These are phyloP conservation scores for Lepidium sativum DNA, from an alignment of 345 rosid genomes.

Conservation along the genomic window DNA sequence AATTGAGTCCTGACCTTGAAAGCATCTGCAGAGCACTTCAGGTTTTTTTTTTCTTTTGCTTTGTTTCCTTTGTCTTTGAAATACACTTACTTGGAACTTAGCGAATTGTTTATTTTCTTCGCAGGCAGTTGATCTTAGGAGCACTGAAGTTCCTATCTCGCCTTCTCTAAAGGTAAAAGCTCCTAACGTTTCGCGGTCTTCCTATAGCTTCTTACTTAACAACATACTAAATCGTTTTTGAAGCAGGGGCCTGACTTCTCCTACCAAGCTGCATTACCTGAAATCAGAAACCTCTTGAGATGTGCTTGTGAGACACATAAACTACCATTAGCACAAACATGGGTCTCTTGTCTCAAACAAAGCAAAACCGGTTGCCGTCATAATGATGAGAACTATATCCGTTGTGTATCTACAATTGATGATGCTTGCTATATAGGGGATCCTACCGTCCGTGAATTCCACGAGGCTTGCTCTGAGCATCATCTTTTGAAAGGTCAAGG, in stretches of 20 bases:
- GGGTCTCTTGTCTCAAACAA: constrained; percentile 77
- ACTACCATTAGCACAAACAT: constrained; percentile 83
- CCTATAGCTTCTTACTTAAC: neutral
- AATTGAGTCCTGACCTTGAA: constrained; percentile 63
- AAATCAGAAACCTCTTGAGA: constrained; percentile 67
- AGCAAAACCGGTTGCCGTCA: constrained; percentile 83
- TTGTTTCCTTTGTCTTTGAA: neutral
- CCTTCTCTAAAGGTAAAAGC: constrained; percentile 47
- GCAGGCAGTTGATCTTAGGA: constrained; percentile 90
- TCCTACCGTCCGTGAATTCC: constrained; percentile 50
- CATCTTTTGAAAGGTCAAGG: constrained; percentile 95
- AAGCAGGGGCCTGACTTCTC: constrained; percentile 41
- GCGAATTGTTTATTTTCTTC: neutral
- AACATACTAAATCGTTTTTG: constrained; percentile 6
- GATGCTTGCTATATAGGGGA: constrained; percentile 63
- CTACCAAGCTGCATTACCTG: constrained; percentile 68
- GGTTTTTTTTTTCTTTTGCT: constrained; percentile 37
- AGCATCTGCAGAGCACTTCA: constrained; percentile 82
- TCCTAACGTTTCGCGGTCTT: neutral
- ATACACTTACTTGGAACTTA: neutral
- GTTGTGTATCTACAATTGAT: constrained; percentile 77
- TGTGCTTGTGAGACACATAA: constrained; percentile 67
- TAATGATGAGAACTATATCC: constrained; percentile 59
- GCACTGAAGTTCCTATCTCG: constrained; percentile 42
- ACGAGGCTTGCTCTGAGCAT: constrained; percentile 92